Base-by-base conservation (phyloP, 2,329 filamentous ascomycete species). In the Fusarium ambrosium region DNA sequence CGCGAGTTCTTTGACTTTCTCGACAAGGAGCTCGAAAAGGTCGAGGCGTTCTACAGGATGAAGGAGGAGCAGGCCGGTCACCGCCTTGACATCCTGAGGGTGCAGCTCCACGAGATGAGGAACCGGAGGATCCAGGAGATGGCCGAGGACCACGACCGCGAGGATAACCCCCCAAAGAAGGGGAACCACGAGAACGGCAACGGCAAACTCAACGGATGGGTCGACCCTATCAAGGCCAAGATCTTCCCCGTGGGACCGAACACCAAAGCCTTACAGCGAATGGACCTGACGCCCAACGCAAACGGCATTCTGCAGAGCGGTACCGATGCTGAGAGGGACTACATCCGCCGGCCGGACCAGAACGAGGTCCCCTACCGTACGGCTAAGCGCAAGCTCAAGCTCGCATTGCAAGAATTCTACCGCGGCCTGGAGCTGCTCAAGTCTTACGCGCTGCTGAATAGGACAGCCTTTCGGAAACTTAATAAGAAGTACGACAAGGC, bases 401-500 rank as follows among this genome's bases (percentile, higher is more conserved):
- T 94, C 58, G 97, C 97, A 0, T 84, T 98, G 60, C 94, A 97
- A 79, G 97, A 98, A 81, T 98, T 95, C 81, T 98, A 99, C 81
- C 92, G 96, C 22, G 93, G 94, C 1, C 87, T 99, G 16, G 97
- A 99, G 81, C 86, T 98, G 55, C 88, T 99, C 69, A 98, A 98
- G 84, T 94, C 94, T 0, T 99, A 97, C 79, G 93, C 95, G 2
- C 85, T 97, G 24, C 87, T 98, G 16, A 99, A 99, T 82, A 90
- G 95, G 59, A 98, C 95, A 0, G 97, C 95, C 0, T 98, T 98
- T 80, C 92, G 95, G 36, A 99, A 99, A 83, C 95, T 99, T 80
- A 98, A 97, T 84, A 99, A 99, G 83, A 99, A 99, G 84, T 98
- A 97, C 81, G 95, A 98, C 87, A 99, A 98, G 85, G 91, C 93